Percentiles rank a stretch among this genome's conserved stretches.
Evolutionary conservation across 2,329 filamentous ascomycete species (phyloP).

Genomic region (Scedosporium boydii): DNA sequence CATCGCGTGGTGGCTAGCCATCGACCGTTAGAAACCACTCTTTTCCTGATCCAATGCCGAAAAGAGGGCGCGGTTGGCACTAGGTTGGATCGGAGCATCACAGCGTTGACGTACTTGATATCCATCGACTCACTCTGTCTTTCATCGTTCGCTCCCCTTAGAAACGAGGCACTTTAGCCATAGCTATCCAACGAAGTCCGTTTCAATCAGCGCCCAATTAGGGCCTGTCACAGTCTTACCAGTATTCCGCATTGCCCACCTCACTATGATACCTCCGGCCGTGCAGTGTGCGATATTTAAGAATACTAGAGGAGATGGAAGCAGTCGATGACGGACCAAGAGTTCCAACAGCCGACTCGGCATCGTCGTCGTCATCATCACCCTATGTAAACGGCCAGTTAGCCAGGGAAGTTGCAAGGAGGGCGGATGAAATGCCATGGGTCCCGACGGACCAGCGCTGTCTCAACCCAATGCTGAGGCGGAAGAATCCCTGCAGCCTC

Average conservation of each 20-base stretch:
- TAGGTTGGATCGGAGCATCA: too few species aligned
- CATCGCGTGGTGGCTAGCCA: slow-evolving; percentile 13
- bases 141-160: slow-evolving; percentile 9
- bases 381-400: too few species aligned
- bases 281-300: slow-evolving; percentile 20
- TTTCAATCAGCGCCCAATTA: too few species aligned
- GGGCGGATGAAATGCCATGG: too few species aligned
- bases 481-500: too few species aligned
- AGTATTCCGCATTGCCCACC: neutral
- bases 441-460: too few species aligned
- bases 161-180: neutral
- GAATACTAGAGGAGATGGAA: slow-evolving; percentile 21
- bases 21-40: too few species aligned
- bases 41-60: too few species aligned
- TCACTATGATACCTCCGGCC: neutral
- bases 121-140: slow-evolving; percentile 12
- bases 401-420: too few species aligned
- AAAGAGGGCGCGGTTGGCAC: too few species aligned
- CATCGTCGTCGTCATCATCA: neutral
- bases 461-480: too few species aligned
- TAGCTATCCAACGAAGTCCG: neutral
- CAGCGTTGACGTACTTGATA: slow-evolving; percentile 10
- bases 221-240: neutral
- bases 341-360: neutral
- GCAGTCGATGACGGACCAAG: slow-evolving; percentile 15